Percentiles rank a stretch among this genome's conserved stretches.
These are phyloP conservation scores for Aspergillus carlsbadensis DNA, from an alignment of 495 filamentous ascomycete genomes.

Conservation along the genomic window DNA sequence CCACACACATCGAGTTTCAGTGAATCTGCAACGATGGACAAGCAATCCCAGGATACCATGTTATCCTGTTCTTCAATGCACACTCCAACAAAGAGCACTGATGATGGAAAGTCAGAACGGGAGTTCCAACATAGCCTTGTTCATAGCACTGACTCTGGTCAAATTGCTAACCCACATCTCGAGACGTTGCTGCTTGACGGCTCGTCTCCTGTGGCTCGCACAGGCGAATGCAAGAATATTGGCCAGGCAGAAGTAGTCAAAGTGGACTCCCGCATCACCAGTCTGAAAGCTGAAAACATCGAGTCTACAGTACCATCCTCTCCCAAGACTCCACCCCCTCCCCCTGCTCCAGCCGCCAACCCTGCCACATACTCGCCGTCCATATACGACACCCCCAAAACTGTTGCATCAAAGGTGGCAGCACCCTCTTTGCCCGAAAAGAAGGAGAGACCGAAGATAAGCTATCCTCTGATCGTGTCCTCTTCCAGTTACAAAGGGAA, in stretches of 20 bases:
- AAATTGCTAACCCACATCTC: slow-evolving; percentile 1
- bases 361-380: slow-evolving; percentile 13
- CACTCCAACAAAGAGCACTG: not conserved
- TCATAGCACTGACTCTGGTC: not conserved
- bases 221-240: slow-evolving; percentile 16
- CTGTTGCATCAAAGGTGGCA: not conserved
- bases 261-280: slow-evolving; percentile 5
- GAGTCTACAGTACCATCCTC: not conserved
- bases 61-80: not conserved
- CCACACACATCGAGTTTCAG: slow-evolving; percentile 7
- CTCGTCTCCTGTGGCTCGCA: slow-evolving; percentile 18
- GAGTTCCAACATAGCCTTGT: slow-evolving; percentile 8
- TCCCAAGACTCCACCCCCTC: not conserved
- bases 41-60: slow-evolving; percentile 1
- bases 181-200: slow-evolving; percentile 16
- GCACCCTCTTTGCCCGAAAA: not conserved
- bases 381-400: slow-evolving; percentile 1
- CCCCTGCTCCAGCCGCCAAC: not conserved
- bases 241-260: slow-evolving; percentile 17
- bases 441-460: not conserved
- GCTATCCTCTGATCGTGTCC: slow-evolving; percentile 18
- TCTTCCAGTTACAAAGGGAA: slow-evolving; percentile 3
- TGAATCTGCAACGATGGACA: not conserved
- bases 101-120: not conserved
- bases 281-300: slow-evolving; percentile 14